A percentile compares a stretch with the other conserved stretches of the same genome.
phyloP scores from a whole-genome alignment of 805 yeast species.

The Cyberlindnera mississippiensis region DNA sequence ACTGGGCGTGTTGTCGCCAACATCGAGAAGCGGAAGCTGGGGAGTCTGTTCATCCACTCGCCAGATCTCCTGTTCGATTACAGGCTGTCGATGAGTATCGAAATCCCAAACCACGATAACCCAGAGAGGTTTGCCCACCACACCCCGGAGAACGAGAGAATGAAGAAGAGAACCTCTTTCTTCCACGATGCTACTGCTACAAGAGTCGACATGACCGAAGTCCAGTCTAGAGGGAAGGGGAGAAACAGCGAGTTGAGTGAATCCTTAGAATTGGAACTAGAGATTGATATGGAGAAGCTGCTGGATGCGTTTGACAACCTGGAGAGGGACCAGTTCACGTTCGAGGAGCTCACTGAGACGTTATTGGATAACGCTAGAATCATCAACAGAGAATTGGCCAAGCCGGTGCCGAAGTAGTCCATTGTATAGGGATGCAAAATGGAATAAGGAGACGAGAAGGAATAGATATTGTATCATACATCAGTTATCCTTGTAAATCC shows the following conservation, averaged over 20 bases:
- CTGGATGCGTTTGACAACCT: constrained; percentile 38
- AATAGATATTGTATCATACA: no score
- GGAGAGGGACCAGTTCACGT: constrained; percentile 45
- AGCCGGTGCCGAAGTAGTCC: constrained; percentile 11
- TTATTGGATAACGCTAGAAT: constrained; percentile 58
- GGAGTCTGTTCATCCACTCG: constrained; percentile 64
- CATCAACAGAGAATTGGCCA: constrained; percentile 24
- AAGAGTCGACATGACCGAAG: constrained; percentile 68
- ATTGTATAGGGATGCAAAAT: background rate
- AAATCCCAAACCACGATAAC: constrained; percentile 63
- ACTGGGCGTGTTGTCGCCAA: constrained; percentile 66
- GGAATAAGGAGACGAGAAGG: no score
- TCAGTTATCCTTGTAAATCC: constrained; percentile 56
- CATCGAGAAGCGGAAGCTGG: constrained; percentile 69
- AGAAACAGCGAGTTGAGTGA: constrained; percentile 25
- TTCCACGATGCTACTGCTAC: constrained; percentile 73
- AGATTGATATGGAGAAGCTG: constrained; percentile 42
- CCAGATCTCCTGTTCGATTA: constrained; percentile 79
- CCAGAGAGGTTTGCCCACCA: constrained; percentile 51
- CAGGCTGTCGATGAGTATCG: constrained; percentile 71
- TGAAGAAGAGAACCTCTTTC: constrained; percentile 70
- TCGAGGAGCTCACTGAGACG: constrained; percentile 54
- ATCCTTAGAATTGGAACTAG: constrained; percentile 47
- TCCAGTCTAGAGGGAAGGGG: constrained; percentile 30
- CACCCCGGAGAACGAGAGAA: constrained; percentile 54